These are phyloP conservation scores for Periconia digitata DNA, from an alignment of 2,329 filamentous ascomycete genomes.

Conservation along the genomic window DNA sequence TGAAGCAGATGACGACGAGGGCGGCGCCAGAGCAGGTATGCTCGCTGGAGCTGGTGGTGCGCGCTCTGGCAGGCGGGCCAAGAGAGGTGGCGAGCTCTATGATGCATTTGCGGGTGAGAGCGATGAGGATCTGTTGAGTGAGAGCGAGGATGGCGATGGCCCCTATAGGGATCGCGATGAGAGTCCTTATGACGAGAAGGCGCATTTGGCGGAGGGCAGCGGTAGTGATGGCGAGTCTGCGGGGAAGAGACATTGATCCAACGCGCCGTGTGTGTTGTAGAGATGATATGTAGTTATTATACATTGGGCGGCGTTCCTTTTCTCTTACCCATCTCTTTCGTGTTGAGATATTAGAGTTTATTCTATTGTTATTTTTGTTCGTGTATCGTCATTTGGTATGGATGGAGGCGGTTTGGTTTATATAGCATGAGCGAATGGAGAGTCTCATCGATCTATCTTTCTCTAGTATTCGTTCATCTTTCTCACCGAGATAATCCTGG, in stretches of 20 bases:
- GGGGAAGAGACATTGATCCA: slow-evolving; percentile 26
- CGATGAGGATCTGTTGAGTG: slow-evolving; percentile 66
- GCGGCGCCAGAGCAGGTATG: slow-evolving; percentile 51
- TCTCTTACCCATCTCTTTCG: too few relatives aligned
- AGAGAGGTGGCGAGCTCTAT: slow-evolving; percentile 85
- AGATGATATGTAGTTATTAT: slow-evolving; percentile 9
- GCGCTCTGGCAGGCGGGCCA: slow-evolving; percentile 52
- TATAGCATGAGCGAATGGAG: not conserved
- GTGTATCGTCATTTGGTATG: not conserved
- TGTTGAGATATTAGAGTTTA: slow-evolving; percentile 1
- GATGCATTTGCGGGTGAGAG: slow-evolving; percentile 96
- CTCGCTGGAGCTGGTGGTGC: slow-evolving; percentile 37
- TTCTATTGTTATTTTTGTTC: not conserved
- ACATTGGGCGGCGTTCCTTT: slow-evolving; percentile 23
- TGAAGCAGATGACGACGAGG: slow-evolving; percentile 69
- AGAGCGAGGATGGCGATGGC: slow-evolving; percentile 45
- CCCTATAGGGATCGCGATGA: slow-evolving; percentile 37
- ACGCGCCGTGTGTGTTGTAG: too few relatives aligned
- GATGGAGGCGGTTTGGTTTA: not conserved
- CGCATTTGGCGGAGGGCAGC: slow-evolving; percentile 15
- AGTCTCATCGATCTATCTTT: too few relatives aligned
- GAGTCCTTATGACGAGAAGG: slow-evolving; percentile 37
- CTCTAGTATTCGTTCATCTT: too few relatives aligned
- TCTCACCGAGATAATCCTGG: too few relatives aligned
- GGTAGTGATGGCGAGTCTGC: slow-evolving; percentile 29